Evolutionary conservation across 1,284 basidiomycete genomes (phyloP).

Genomic region (Irpex rosettiformis): DNA sequence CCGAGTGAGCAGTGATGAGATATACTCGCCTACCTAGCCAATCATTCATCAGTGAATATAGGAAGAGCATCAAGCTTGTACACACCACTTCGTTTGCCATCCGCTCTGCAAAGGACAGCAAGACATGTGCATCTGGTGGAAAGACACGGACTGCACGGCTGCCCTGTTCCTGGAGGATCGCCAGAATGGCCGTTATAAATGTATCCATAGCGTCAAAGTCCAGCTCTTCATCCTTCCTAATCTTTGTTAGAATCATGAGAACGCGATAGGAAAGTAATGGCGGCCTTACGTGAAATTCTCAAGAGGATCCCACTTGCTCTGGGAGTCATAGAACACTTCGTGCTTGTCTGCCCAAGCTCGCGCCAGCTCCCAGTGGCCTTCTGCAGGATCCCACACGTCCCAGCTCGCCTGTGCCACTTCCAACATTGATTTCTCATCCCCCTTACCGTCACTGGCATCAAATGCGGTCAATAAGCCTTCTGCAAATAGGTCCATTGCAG

Average conservation of each 20-base stretch:
- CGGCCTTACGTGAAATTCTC: conserved; percentile 78
- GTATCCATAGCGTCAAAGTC: conserved; percentile 92
- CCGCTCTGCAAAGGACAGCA: conserved; percentile 74
- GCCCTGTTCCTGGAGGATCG: conserved; percentile 71
- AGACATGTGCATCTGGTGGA: conserved; percentile 70
- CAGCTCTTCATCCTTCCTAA: conserved; percentile 47
- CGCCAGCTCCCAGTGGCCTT: conserved; percentile 85
- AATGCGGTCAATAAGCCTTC: conserved; percentile 81
- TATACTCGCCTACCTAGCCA: conserved; percentile 81
- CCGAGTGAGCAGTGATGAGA: conserved; percentile 71
- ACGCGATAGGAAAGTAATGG: background rate
- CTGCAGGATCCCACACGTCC: conserved; percentile 56
- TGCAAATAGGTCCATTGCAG: conserved; percentile 85
- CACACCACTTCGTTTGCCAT: conserved; percentile 75
- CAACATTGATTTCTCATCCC: conserved; percentile 72
- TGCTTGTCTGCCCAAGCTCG: conserved; percentile 92
- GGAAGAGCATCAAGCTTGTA: conserved; percentile 13
- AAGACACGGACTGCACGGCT: conserved; percentile 82
- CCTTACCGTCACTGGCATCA: conserved; percentile 72
- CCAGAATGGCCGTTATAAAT: conserved; percentile 75
- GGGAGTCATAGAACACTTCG: conserved; percentile 85
- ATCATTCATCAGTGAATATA: conserved; percentile 1
- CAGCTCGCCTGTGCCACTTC: conserved; percentile 80
- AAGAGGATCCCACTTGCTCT: conserved; percentile 72
- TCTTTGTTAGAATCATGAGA: conserved; percentile 2